Evolutionary conservation across 2,329 filamentous ascomycete genomes (phyloP).

Genomic region (Calonectria honghensis): DNA sequence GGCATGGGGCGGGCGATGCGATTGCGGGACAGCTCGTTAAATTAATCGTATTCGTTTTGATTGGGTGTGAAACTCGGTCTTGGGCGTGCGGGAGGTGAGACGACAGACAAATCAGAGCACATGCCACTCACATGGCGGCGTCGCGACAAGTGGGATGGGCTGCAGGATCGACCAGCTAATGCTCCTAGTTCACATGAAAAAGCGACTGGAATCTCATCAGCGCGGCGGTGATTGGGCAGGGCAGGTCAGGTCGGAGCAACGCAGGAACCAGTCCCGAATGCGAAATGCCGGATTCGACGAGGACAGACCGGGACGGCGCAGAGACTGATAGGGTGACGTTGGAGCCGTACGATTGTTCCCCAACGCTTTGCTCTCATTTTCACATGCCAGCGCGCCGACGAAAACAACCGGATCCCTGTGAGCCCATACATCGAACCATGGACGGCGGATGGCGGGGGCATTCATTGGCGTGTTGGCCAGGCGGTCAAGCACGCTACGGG

Average conservation of each 20-base stretch:
- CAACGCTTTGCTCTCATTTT: slow-evolving; percentile 39
- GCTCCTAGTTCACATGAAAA: slow-evolving; percentile 8
- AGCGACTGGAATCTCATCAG: slow-evolving; percentile 25
- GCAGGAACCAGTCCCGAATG: slow-evolving; percentile 40
- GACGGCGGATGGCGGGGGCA: slow-evolving; percentile 30
- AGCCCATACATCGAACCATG: slow-evolving; percentile 45
- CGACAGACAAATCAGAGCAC: slow-evolving; percentile 32
- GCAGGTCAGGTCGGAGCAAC: slow-evolving; percentile 2
- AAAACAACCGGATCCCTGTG: slow-evolving; percentile 41
- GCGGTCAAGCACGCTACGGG: slow-evolving; percentile 40
- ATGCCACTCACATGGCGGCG: slow-evolving; percentile 27
- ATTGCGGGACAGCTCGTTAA: slow-evolving; percentile 19
- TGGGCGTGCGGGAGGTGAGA: slow-evolving; percentile 11
- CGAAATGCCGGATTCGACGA: slow-evolving; percentile 41
- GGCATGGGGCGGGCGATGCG: slow-evolving; percentile 15
- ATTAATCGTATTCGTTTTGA: slow-evolving; percentile 31
- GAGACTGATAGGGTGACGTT: slow-evolving; percentile 10
- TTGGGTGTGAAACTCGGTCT: slow-evolving; percentile 22
- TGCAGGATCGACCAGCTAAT: slow-evolving; percentile 34
- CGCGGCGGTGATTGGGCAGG: slow-evolving; percentile 20
- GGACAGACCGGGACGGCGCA: slow-evolving; percentile 34
- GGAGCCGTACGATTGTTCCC: slow-evolving; percentile 40
- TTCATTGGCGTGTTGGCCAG: slow-evolving; percentile 33
- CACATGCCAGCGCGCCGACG: slow-evolving; percentile 37
- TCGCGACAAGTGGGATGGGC: slow-evolving; percentile 21